phyloP scores from a whole-genome alignment of 176 grass and related monocot species.

The Zizania latifolia region DNA sequence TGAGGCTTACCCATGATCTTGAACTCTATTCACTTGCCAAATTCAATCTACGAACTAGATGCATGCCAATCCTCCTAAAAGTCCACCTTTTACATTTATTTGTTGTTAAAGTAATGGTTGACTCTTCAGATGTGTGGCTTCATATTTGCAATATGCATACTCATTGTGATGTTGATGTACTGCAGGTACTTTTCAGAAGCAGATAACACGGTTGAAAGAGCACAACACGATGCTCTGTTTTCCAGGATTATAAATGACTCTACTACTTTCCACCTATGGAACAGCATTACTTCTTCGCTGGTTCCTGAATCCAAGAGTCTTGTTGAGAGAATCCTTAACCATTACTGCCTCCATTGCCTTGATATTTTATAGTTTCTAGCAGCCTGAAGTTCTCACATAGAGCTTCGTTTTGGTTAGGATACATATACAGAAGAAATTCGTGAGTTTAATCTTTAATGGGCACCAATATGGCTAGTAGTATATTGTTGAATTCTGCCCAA shows the following conservation, averaged over 20 bases:
- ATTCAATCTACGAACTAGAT: neutral
- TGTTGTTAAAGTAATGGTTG: neutral
- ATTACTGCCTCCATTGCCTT: slow-evolving; percentile 64
- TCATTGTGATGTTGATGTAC: slow-evolving; percentile 24
- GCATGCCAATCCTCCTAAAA: neutral
- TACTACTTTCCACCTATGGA: slow-evolving; percentile 94
- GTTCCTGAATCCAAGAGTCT: slow-evolving; percentile 84
- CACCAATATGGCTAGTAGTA: too few relatives aligned
- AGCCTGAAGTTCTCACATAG: slow-evolving; percentile 17
- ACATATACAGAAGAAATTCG: slow-evolving; percentile 26
- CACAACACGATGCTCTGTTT: slow-evolving; percentile 58
- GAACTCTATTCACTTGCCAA: too few relatives aligned
- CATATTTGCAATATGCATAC: slow-evolving; percentile 5
- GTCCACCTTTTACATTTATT: neutral
- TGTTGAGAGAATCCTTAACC: slow-evolving; percentile 69
- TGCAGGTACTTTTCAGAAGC: slow-evolving; percentile 85
- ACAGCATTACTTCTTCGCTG: slow-evolving; percentile 69
- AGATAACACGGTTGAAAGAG: slow-evolving; percentile 41
- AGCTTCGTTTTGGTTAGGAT: slow-evolving; percentile 33
- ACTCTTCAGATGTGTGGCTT: neutral
- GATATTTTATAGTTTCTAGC: slow-evolving; percentile 66
- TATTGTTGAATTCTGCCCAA: neutral
- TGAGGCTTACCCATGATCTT: too few relatives aligned
- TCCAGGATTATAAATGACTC: slow-evolving; percentile 71
- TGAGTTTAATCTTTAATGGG: too few relatives aligned